Base-by-base conservation (phyloP, 306 rosid genomes). In the Dalbergia cultrata region DNA sequence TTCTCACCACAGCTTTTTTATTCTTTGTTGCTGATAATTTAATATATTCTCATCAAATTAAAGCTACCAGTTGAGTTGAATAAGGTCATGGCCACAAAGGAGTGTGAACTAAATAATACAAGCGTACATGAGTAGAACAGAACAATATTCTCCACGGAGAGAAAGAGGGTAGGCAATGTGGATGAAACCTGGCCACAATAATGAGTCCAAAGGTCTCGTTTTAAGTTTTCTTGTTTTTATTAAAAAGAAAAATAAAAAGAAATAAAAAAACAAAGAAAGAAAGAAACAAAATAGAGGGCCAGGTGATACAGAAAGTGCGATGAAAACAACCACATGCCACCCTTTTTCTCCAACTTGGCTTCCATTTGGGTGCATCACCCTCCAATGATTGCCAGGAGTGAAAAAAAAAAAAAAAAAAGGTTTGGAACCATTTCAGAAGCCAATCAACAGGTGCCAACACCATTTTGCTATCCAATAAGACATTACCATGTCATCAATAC, bases 311-410 rank as follows among this genome's bases (percentile, higher is more conserved):
- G 85, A 87, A 88, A 86, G 89, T 75, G 97, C 80, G 49, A 83
- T 79, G 83, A 87, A 91, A 91, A 82, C 89, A 81, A 83, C 86
- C 92, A 88, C 90, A 83, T 91, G 94, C 82, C 45, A 74, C 72
- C 16, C 65, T 49, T 81, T 62, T 18, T 70, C 69, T 72, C 69
- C 33, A 22, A 63, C 80, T 83, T 67, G 69, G 77, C 90, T 84
- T 88, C 66, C 77, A 78, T 83, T 85, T 85, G 71, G 86, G 80
- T 85, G 87, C 90, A 83, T 85, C 92, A 85, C 92, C 90, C 86
- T 72, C 89, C 88, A 88, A 91, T 93, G 84, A 90, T 93, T 93
- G 95, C 89, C 62, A 64, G 17, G 78, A 89, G 80, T 87, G 80
- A 86, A 84, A 74, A 84, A 93, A 91, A 90, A 87, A 61, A 61